Base-by-base conservation (phyloP, 352 stramenopile species). In the Phytophthora melonis region DNA sequence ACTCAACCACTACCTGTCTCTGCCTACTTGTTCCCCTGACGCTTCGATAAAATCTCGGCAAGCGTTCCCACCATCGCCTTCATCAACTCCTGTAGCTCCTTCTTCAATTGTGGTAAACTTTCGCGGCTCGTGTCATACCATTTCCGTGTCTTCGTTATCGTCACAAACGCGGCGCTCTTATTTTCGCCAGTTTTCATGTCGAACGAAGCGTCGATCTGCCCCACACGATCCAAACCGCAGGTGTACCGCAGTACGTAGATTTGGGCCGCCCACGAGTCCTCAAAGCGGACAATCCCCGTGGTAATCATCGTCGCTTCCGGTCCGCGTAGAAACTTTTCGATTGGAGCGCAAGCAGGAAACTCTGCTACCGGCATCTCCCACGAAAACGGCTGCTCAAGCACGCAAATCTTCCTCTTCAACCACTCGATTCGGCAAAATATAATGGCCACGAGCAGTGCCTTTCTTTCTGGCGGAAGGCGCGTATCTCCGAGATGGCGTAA, bases 361-460 rank as follows among this genome's bases (percentile, higher is more conserved):
- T 49, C 49, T 3, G 68, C 61, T n/a, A 49, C 34, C 27, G 61
- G 61, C 68, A 75, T 71, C 39, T 50, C 25, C 68, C 68, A 75
- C 27, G 62, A 70, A 21, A 71, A 75, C 7, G 68, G 68, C 32
- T 75, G 61, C 6, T 53, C 68, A 21, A 75, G 53, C 9, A 19
- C 19, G 3, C 14, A 36, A 36, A 63, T 54, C 34, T 71, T 56
- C 36, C 39, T 57, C 4, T 57, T 39, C 18, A 74, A 9, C 70
- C 70, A 77, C 27, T 74, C 49, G 23, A 53, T 52, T 0, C 27
- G 57, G 25, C 14, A 21, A 25, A 7, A 14, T 39, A 36, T 32
- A n/a, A 76, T 30, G 1, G 30, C n/a, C 3, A 52, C 23, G 21
- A 74, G 14, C 14, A 54, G 11, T 3, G 19, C 25, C 21, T 36